These are phyloP conservation scores for Yamadazyma epiphylla DNA, from an alignment of 1,139 yeast genomes.

Conservation along the genomic window DNA sequence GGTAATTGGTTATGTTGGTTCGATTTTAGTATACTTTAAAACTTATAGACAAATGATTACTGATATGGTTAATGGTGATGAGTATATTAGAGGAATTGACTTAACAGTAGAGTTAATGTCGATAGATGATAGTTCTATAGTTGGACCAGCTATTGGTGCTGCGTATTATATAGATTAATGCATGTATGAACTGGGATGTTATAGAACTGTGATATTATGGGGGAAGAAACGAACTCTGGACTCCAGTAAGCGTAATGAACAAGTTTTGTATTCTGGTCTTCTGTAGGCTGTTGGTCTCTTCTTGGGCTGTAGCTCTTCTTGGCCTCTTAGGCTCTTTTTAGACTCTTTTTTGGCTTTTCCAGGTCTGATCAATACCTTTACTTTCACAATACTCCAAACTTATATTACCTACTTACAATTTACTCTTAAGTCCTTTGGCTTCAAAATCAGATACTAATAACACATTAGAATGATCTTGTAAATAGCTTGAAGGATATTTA, in stretches of 20 bases:
- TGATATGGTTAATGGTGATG: slow-evolving; percentile 26
- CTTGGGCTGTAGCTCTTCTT: too few relatives aligned
- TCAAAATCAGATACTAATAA: slow-evolving; percentile 45
- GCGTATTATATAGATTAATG: slow-evolving; percentile 22
- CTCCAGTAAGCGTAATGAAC: too few relatives aligned
- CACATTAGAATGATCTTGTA: slow-evolving; percentile 44
- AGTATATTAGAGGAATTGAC: slow-evolving; percentile 22
- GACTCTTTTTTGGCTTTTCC: too few relatives aligned
- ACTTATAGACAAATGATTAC: slow-evolving; percentile 29
- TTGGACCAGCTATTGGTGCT: slow-evolving; percentile 50
- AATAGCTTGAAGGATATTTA: slow-evolving; percentile 42
- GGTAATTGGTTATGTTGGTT: slow-evolving; percentile 44
- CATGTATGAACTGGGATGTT: too few relatives aligned
- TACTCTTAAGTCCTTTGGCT: slow-evolving; percentile 15
- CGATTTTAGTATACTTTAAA: slow-evolving; percentile 35
- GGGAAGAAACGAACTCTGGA: too few relatives aligned
- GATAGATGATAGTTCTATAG: slow-evolving; percentile 41
- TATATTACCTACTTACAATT: slow-evolving; percentile 3
- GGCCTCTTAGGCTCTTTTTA: too few relatives aligned
- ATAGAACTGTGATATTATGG: too few relatives aligned
- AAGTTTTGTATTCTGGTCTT: too few relatives aligned
- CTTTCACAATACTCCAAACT: too few relatives aligned
- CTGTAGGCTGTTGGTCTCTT: too few relatives aligned
- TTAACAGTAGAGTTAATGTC: slow-evolving; percentile 34
- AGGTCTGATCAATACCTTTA: too few relatives aligned